Evolutionary conservation across 768 basidiomycete genomes (phyloP).

Genomic region (Gymnopilus dilepis): DNA sequence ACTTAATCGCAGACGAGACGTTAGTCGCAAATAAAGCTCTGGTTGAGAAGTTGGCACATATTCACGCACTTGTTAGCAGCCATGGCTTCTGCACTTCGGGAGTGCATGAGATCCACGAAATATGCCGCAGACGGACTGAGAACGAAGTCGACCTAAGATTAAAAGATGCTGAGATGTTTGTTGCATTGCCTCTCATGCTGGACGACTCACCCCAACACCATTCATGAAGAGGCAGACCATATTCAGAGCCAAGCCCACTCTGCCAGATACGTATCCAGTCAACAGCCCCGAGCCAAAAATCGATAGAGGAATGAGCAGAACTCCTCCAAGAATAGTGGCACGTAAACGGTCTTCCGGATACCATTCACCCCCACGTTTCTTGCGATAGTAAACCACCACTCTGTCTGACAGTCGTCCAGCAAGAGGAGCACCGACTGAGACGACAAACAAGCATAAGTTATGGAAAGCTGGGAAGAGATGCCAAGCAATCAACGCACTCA

Average conservation of each 20-base stretch:
- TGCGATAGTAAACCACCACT: constrained; percentile 52
- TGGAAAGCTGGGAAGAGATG: neutral
- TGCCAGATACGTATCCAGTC: constrained; percentile 54
- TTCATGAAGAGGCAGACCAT: constrained; percentile 66
- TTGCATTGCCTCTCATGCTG: too few relatives aligned
- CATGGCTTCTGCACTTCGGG: constrained; percentile 64
- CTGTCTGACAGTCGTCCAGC: constrained; percentile 64
- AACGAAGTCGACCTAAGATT: constrained; percentile 56
- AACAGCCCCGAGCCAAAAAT: constrained; percentile 53
- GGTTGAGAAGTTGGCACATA: too few relatives aligned
- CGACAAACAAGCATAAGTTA: neutral
- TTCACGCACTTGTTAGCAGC: constrained; percentile 58
- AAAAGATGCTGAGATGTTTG: too few relatives aligned
- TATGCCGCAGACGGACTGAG: constrained; percentile 62
- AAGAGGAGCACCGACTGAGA: constrained; percentile 61
- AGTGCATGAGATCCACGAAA: constrained; percentile 62
- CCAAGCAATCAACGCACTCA: constrained; percentile 44
- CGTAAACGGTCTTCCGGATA: constrained; percentile 73
- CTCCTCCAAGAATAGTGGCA: constrained; percentile 50
- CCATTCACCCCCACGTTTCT: constrained; percentile 58
- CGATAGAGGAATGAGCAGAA: constrained; percentile 58
- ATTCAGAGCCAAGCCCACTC: constrained; percentile 53
- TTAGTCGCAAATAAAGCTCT: too few relatives aligned
- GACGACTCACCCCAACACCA: constrained; percentile 63
- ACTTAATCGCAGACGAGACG: constrained; percentile 35